phyloP scores from a whole-genome alignment of 306 rosid genomes.

The Argentina anserina region DNA sequence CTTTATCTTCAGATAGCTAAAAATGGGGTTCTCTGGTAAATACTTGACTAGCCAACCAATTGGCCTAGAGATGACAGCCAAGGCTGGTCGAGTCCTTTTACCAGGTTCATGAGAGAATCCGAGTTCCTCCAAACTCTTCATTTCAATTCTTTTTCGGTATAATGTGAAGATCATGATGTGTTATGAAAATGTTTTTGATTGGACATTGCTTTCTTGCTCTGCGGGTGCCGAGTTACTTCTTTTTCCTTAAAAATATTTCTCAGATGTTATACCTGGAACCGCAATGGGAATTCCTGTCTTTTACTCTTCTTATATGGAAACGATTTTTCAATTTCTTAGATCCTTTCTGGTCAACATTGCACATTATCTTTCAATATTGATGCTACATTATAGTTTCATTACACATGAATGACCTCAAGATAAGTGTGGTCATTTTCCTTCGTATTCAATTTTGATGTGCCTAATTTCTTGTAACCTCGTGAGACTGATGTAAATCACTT shows the following conservation, averaged over 20 bases:
- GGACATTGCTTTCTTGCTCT: background rate
- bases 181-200: background rate
- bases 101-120: slow-evolving; percentile 87
- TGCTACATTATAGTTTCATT: background rate
- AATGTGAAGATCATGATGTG: background rate
- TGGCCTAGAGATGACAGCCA: slow-evolving; percentile 56
- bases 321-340: background rate
- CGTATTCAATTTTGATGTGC: background rate
- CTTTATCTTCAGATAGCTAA: slow-evolving; percentile 21
- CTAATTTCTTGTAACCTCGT: background rate
- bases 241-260: background rate
- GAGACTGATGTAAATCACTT: slow-evolving; percentile 1
- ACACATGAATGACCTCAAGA: background rate
- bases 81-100: slow-evolving; percentile 94
- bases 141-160: slow-evolving; percentile 56
- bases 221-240: background rate
- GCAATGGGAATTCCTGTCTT: background rate
- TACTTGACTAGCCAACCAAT: slow-evolving; percentile 34
- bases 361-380: background rate
- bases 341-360: background rate
- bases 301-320: background rate
- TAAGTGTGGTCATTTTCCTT: background rate
- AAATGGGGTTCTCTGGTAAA: slow-evolving; percentile 24
- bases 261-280: background rate
- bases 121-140: slow-evolving; percentile 99